Evolutionary conservation across 495 filamentous ascomycete species (phyloP).

Genomic region (Podospora didyma): DNA sequence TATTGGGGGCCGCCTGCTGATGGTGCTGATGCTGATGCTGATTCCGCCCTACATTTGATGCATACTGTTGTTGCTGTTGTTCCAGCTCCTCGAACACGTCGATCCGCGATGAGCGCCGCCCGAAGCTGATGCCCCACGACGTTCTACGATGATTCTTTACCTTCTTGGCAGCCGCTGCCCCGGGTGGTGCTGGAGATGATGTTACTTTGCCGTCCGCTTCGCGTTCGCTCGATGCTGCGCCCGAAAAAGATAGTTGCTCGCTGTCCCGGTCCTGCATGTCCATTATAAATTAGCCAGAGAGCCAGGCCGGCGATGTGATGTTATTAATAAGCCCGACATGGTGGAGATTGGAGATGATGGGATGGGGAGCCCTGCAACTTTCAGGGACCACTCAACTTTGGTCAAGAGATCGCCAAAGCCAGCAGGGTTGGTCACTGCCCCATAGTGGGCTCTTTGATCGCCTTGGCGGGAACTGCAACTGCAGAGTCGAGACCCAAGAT

Average conservation of each 20-base stretch:
- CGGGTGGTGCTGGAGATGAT: too few species aligned
- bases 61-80: constrained; percentile 6
- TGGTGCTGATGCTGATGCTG: too few species aligned
- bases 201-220: not conserved
- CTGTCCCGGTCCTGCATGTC: not conserved
- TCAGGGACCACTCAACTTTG: not conserved
- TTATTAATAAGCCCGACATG: too few species aligned
- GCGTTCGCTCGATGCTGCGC: not conserved
- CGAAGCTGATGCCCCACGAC: constrained; percentile 28
- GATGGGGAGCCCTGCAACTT: not conserved
- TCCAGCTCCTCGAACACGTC: not conserved
- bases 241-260: not conserved
- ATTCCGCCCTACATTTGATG: too few species aligned
- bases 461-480: not conserved
- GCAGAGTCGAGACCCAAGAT: not conserved
- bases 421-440: not conserved
- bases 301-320: not conserved
- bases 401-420: not conserved
- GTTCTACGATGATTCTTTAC: constrained; percentile 7
- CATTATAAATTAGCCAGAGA: not conserved
- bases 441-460: not conserved
- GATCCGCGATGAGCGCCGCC: constrained; percentile 4
- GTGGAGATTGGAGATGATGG: not conserved
- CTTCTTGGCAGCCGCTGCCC: not conserved
- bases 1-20: constrained; percentile 3